These are phyloP conservation scores for Blastobotrys raffinosifermentans DNA, from an alignment of 1,139 yeast species.

Conservation along the genomic window DNA sequence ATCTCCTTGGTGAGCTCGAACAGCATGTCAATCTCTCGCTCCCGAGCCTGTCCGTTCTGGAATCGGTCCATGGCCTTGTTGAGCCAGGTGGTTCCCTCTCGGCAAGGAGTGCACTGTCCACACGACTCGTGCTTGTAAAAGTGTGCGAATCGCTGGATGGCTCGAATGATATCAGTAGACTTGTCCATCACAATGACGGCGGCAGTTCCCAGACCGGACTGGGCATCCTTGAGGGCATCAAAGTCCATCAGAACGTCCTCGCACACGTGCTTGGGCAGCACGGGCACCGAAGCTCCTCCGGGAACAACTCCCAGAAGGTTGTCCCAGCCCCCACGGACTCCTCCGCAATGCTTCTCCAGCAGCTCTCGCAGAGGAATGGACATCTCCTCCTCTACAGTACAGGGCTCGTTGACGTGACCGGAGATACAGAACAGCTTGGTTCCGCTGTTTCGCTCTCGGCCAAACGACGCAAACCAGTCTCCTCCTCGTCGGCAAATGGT, in stretches of 20 bases:
- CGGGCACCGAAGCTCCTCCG: slow-evolving; percentile 84
- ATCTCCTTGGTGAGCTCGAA: slow-evolving; percentile 76
- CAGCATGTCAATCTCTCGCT: slow-evolving; percentile 75
- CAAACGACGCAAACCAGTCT: slow-evolving; percentile 75
- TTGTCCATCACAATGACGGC: slow-evolving; percentile 88
- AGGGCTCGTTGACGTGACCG: slow-evolving; percentile 86
- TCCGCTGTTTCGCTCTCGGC: slow-evolving; percentile 78
- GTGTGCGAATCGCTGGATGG: slow-evolving; percentile 74
- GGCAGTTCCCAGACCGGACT: slow-evolving; percentile 86
- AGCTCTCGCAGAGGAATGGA: slow-evolving; percentile 77
- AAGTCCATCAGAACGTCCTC: slow-evolving; percentile 74
- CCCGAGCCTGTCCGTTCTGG: slow-evolving; percentile 68
- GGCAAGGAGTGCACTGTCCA: slow-evolving; percentile 92
- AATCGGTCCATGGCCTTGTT: slow-evolving; percentile 79
- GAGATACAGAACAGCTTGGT: slow-evolving; percentile 80
- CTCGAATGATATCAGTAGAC: slow-evolving; percentile 74
- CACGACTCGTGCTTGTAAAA: slow-evolving; percentile 89
- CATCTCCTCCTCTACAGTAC: slow-evolving; percentile 92
- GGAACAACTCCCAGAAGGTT: slow-evolving; percentile 80
- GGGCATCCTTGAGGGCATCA: slow-evolving; percentile 77
- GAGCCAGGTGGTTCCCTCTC: slow-evolving; percentile 90
- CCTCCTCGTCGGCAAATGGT: slow-evolving; percentile 86
- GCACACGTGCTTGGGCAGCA: slow-evolving; percentile 62
- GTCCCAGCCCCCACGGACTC: slow-evolving; percentile 88
- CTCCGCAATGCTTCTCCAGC: slow-evolving; percentile 84